Evolutionary conservation across 345 rosid species (phyloP), one percentile per base, ranked within the genome.

Genomic region (Alliaria petiolata): DNA sequence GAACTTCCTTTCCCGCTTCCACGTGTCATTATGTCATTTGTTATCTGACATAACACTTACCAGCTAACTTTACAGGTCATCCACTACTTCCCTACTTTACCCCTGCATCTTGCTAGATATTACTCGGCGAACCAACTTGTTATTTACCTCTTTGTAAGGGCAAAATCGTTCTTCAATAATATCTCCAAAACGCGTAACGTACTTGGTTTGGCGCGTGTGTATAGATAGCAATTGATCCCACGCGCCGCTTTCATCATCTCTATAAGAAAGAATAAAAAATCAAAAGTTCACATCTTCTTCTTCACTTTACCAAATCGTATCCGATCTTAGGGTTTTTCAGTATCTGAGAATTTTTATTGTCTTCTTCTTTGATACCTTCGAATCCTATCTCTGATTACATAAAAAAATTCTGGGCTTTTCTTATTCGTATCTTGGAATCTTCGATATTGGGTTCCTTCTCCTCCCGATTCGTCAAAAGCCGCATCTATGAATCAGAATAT

Each of bases 401-500:
- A 12, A 3, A 42, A 28, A 40, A 52, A 22, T 26, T 26, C 15
- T 39, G 52, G 31, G 8, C 17, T 52, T 25, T 19, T 57, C 46
- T 33, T 64, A 19, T 60, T 25, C 43, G 61, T 58, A 65, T 66
- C 73, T 44, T 25, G 4, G 78, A 67, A 69, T 68, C 25, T 47
- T 11, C 5, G 4, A 5, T 17, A 9, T 28, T 36, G 65, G 33
- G 42, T 15, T 54, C 49, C 49, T 44, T 45, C 55, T 64, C 15
- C 73, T 61, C 38, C 46, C 8, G 63, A 50, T 74, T 74, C 62
- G 46, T 74, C 10, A 60, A 67, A 40, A 44, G 17, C 49, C 30
- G 64, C 59, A 69, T 69, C 66, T 2, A 69, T 54, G 79, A 76
- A 70, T 64, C 76, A 76, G 80, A 70, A 76, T 36, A 85, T 90